These are phyloP conservation scores for Dactylorhiza incarnata DNA, from an alignment of 106 monocot species.

Conservation along the genomic window DNA sequence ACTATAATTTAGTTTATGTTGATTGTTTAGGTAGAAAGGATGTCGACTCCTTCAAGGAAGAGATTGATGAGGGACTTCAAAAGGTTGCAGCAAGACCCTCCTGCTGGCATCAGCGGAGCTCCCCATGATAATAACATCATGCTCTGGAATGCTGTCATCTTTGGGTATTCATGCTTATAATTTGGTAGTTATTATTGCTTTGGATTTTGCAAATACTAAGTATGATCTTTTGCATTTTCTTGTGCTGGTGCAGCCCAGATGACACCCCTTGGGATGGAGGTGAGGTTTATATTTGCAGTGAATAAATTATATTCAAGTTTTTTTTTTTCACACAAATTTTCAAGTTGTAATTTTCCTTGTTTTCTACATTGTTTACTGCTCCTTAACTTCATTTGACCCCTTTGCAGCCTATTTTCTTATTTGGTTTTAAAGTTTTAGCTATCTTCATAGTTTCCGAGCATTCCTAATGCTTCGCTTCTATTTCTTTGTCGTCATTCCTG, in stretches of 20 bases:
- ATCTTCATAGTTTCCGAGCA: neutral
- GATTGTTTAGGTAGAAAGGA: slow-evolving; percentile 2
- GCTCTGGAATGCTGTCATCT: slow-evolving; percentile 47
- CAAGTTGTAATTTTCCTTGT: neutral
- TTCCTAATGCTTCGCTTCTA: neutral
- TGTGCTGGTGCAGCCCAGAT: slow-evolving; percentile 29
- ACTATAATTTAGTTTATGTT: neutral
- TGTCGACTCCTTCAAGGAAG: slow-evolving; percentile 41
- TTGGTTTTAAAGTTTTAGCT: neutral
- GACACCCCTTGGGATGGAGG: slow-evolving; percentile 65
- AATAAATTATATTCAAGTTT: neutral
- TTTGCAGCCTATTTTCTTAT: neutral
- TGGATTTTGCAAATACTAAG: neutral
- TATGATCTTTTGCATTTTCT: neutral
- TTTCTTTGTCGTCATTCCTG: neutral
- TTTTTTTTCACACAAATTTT: neutral
- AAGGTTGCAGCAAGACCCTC: slow-evolving; percentile 41
- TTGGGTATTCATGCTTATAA: slow-evolving; percentile 20
- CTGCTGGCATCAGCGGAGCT: slow-evolving; percentile 42
- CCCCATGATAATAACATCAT: slow-evolving; percentile 47
- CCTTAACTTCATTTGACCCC: neutral
- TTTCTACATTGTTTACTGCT: neutral
- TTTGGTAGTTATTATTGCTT: neutral
- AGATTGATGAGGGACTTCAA: slow-evolving; percentile 40
- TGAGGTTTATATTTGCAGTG: slow-evolving; percentile 11